phyloP scores from a whole-genome alignment of 169 alveolate species.

The Theileria equi region DNA sequence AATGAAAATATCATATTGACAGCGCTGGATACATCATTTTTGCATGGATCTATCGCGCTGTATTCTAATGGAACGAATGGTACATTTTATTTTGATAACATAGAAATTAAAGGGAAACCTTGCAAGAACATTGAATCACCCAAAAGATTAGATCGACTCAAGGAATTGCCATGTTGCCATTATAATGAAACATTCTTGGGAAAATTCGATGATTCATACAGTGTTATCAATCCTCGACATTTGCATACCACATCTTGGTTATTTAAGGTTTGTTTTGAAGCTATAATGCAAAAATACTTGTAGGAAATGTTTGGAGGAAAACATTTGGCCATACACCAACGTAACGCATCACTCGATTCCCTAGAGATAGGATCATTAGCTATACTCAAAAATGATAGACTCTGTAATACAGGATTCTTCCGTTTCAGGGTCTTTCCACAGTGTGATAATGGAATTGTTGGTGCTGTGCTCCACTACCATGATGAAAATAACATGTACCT shows the following conservation, averaged over 20 bases:
- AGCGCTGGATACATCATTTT: slow-evolving; percentile 80
- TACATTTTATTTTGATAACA: slow-evolving; percentile 79
- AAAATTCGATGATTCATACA: slow-evolving; percentile 24
- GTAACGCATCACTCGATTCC: slow-evolving; percentile 30
- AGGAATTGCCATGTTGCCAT: slow-evolving; percentile 59
- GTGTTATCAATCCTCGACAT: slow-evolving; percentile 36
- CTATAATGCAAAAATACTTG: background rate
- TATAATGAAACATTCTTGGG: slow-evolving; percentile 65
- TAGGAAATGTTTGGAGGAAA: slow-evolving; percentile 42
- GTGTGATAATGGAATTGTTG: slow-evolving; percentile 63
- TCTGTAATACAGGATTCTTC: slow-evolving; percentile 31
- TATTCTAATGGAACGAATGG: slow-evolving; percentile 82
- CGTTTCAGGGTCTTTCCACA: slow-evolving; percentile 46
- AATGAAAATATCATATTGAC: slow-evolving; percentile 63
- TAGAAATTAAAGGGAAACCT: slow-evolving; percentile 74
- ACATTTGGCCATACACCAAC: slow-evolving; percentile 60
- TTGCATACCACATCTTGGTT: slow-evolving; percentile 47
- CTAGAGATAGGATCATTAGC: slow-evolving; percentile 55
- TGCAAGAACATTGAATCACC: slow-evolving; percentile 49
- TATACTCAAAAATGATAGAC: slow-evolving; percentile 41
- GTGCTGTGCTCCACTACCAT: slow-evolving; percentile 47
- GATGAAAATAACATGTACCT: slow-evolving; percentile 59
- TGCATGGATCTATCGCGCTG: slow-evolving; percentile 83
- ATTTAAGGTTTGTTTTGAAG: slow-evolving; percentile 25
- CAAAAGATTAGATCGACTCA: slow-evolving; percentile 24